These are phyloP conservation scores for Paralagenidium karlingii DNA, from an alignment of 352 stramenopile genomes.

Conservation along the genomic window DNA sequence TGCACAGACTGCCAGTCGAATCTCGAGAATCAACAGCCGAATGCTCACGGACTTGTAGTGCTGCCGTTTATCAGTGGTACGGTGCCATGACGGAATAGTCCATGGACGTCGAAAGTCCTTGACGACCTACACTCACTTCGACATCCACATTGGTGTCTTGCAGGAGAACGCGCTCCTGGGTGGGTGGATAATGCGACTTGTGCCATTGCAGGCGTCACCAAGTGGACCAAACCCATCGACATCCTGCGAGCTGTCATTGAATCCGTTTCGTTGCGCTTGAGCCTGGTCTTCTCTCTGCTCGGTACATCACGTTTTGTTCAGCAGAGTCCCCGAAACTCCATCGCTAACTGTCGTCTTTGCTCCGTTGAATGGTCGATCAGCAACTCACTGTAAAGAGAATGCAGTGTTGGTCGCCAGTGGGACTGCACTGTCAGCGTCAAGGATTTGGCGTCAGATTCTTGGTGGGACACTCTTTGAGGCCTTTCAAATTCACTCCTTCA, in stretches of 20 bases:
- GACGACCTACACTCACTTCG: too few relatives aligned
- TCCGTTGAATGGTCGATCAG: not conserved
- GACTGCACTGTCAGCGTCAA: constrained; percentile 66
- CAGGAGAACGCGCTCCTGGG: constrained; percentile 83
- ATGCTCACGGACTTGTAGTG: constrained; percentile 63
- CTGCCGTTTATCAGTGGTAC: constrained; percentile 86
- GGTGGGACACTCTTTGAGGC: not conserved
- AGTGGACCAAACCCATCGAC: constrained; percentile 81
- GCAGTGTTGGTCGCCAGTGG: constrained; percentile 63
- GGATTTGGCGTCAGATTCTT: constrained; percentile 80
- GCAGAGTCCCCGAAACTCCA: not conserved
- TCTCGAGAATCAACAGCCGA: constrained; percentile 19
- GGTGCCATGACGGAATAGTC: not conserved
- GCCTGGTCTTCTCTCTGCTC: constrained; percentile 73
- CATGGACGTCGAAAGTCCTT: not conserved
- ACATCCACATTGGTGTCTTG: too few relatives aligned
- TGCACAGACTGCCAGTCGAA: constrained; percentile 25
- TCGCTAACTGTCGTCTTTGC: not conserved
- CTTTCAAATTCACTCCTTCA: not conserved
- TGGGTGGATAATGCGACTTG: constrained; percentile 85
- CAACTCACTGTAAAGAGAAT: constrained; percentile 24
- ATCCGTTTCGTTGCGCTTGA: constrained; percentile 83
- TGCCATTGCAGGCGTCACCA: constrained; percentile 85
- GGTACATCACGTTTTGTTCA: constrained; percentile 11
- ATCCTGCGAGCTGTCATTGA: constrained; percentile 86